phyloP scores from a whole-genome alignment of 495 filamentous ascomycete genomes.

The Penicillium lagena region DNA sequence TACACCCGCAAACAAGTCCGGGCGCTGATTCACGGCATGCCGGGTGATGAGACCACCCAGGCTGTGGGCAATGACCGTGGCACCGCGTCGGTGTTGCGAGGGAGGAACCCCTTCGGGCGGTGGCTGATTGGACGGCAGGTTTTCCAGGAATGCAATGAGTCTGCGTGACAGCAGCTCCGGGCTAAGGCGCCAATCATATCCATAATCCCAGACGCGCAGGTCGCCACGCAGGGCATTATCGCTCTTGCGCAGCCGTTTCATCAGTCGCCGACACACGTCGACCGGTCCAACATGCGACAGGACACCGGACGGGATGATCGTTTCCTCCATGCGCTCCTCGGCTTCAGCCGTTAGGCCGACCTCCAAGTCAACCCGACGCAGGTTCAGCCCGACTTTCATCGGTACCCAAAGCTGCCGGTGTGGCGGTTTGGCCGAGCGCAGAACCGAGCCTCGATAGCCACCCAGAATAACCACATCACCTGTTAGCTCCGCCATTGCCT shows the following conservation, averaged over 20 bases:
- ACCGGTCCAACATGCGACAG: conserved; percentile 86
- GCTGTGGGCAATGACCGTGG: conserved; percentile 79
- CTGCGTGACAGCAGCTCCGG: conserved; percentile 68
- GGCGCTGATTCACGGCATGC: conserved; percentile 81
- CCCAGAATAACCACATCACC: conserved; percentile 88
- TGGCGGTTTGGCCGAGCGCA: conserved; percentile 78
- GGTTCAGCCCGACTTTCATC: conserved; percentile 86
- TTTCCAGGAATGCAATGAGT: conserved; percentile 65
- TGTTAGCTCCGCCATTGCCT: conserved; percentile 61
- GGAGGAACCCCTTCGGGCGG: background rate
- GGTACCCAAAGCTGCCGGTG: conserved; percentile 87
- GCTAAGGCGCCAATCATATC: conserved; percentile 92
- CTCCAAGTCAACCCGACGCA: conserved; percentile 87
- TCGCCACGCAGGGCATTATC: conserved; percentile 65
- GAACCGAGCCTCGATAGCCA: conserved; percentile 82
- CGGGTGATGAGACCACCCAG: conserved; percentile 85
- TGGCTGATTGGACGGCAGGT: conserved; percentile 60
- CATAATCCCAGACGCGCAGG: conserved; percentile 80
- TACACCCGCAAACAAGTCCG: conserved; percentile 82
- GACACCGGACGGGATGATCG: conserved; percentile 77
- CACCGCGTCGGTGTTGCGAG: conserved; percentile 44
- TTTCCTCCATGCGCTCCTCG: conserved; percentile 77
- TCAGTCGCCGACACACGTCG: conserved; percentile 75
- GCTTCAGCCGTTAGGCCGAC: conserved; percentile 79
- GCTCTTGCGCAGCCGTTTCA: conserved; percentile 69